Conservation (phyloP, 2,329 filamentous ascomycete genomes). For the Colletotrichum abscissum region DNA sequence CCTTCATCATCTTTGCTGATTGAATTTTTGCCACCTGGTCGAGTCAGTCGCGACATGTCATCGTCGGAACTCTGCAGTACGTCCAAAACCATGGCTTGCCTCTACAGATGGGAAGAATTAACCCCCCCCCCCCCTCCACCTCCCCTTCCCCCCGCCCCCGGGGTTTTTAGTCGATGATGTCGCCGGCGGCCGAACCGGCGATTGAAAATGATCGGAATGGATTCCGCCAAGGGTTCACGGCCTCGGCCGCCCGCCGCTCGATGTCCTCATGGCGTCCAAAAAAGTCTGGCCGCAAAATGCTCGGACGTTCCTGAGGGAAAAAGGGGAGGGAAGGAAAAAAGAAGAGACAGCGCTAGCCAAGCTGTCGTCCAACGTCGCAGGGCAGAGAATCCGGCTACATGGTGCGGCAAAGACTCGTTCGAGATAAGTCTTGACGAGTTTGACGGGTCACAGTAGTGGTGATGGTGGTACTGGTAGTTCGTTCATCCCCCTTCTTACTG, state of each 20-base stretch:
- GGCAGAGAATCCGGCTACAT: background rate
- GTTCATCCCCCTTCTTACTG: too few species aligned
- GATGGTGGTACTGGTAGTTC: too few species aligned
- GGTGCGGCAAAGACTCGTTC: background rate
- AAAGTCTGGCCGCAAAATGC: too few species aligned
- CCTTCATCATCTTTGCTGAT: too few species aligned
- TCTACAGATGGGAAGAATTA: background rate
- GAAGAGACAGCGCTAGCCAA: background rate
- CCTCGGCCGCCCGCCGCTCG: background rate
- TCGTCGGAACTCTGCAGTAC: constrained; percentile 13
- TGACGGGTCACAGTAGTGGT: background rate
- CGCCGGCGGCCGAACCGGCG: background rate
- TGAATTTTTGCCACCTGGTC: background rate
- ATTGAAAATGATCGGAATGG: background rate
- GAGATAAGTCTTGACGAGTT: background rate
- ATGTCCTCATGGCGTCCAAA: background rate
- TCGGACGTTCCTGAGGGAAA: background rate
- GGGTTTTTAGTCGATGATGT: background rate
- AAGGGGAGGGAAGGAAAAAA: too few species aligned
- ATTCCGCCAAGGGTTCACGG: background rate
- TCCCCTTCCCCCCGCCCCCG: too few species aligned
- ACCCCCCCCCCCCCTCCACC: too few species aligned
- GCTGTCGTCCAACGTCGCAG: background rate
- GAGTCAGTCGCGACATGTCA: constrained; percentile 6
- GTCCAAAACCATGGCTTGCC: background rate